Evolutionary conservation across 2,329 filamentous ascomycete species (phyloP).

Genomic region (Fusarium armeniacum): DNA sequence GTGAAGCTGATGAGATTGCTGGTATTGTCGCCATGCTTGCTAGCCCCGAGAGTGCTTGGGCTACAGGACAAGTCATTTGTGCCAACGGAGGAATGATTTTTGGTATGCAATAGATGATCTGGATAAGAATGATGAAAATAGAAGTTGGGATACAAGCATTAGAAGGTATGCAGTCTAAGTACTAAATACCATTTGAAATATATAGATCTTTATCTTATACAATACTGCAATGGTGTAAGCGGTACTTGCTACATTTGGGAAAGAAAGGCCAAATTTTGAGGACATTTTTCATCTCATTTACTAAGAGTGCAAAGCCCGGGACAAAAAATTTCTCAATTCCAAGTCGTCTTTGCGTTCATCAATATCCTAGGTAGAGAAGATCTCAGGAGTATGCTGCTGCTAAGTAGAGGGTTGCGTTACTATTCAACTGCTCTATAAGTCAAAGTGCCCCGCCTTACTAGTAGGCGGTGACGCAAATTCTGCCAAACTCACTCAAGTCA

Average conservation of each 20-base stretch:
- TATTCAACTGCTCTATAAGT: not conserved
- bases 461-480: constrained; percentile 51
- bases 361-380: not conserved
- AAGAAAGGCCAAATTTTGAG: too few relatives aligned
- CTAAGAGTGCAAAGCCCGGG: too few relatives aligned
- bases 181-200: constrained; percentile 4
- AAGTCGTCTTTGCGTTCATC: not conserved
- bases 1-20: constrained; percentile 49
- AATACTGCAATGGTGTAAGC: not conserved
- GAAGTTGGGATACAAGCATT: constrained; percentile 26
- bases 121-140: constrained; percentile 11
- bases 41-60: constrained; percentile 49
- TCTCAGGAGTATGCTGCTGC: not conserved
- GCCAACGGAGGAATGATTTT: constrained; percentile 52
- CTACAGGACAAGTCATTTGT: constrained; percentile 49
- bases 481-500: constrained; percentile 41
- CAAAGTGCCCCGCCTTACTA: constrained; percentile 46
- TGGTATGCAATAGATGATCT: constrained; percentile 45
- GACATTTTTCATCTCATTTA: too few relatives aligned
- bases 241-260: not conserved
- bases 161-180: constrained; percentile 25
- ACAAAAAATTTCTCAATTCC: too few relatives aligned
- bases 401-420: not conserved
- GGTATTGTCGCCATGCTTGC: constrained; percentile 47
- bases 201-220: not conserved